Evolutionary conservation across 371 early-diverging fungal species (phyloP), one percentile per base, ranked within the genome.

Genomic region (Mortierella sp.): DNA sequence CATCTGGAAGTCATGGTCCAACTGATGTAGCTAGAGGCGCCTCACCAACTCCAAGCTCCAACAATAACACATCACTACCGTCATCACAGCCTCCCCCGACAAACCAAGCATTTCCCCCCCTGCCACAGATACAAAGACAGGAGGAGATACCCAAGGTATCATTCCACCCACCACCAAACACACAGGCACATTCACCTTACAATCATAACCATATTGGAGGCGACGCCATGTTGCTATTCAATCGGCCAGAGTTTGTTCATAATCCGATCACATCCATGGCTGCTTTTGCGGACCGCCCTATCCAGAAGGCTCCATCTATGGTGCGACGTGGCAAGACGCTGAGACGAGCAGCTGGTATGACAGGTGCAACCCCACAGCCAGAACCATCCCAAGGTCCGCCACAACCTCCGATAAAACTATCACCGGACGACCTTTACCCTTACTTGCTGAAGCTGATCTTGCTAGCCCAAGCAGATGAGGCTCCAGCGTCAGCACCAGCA

Each of bases 181-280:
- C 27, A 2, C 51, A 54, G 25, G 16, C 44, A 14, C 43, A 59
- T 19, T 10, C 34, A 34, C 54, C 48, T 24, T 63, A 64, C 46
- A 64, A 71, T 50, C 76, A 74, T 17, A 61, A 53, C n/a, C 60
- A 60, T 24, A 56, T 64, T n/a, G 76, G 76, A 3, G 76, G 76
- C 12, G 61, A 63, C 16, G 55, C 67, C 19, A 63, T 74, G 76
- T 25, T 44, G 17, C 41, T 74, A 16, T 64, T 74, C 45, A 67
- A 29, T 22, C 60, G 64, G 47, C 66, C 78, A 31, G 77, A 61
- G 17, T 76, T 69, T 51, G 61, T 27, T 1, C 50, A 76, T n/a
- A 70, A 61, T 16, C 78, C 70, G 0, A 77, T 77, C 34, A 60
- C 57, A 12, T 77, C 78, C 22, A 77, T 77, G 59, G 70, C 66